phyloP scores from a whole-genome alignment of 1,139 yeast genomes.

The Yamadazyma friedrichii region DNA sequence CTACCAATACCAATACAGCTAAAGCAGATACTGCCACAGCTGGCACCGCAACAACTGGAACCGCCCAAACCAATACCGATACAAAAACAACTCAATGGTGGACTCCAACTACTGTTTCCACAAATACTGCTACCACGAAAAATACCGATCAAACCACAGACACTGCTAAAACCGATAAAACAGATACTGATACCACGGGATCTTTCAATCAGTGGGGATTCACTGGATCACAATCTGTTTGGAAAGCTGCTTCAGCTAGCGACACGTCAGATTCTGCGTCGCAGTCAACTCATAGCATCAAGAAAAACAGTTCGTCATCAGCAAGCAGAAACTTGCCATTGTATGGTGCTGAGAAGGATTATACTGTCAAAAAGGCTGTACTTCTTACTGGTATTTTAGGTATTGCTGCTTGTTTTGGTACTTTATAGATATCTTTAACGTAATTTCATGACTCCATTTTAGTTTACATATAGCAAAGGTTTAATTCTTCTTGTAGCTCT shows the following conservation, averaged over 20 bases:
- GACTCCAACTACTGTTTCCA: constrained; percentile 9
- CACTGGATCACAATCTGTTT: constrained; percentile 38
- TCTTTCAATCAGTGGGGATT: constrained; percentile 46
- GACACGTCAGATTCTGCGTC: constrained; percentile 11
- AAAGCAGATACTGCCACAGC: constrained; percentile 6
- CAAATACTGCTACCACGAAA: constrained; percentile 8
- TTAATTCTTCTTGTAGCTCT: too few relatives aligned
- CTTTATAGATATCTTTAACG: constrained; percentile 4
- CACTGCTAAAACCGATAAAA: constrained; percentile 14
- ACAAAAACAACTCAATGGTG: constrained; percentile 11
- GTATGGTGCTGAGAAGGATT: constrained; percentile 13
- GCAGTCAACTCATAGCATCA: constrained; percentile 14
- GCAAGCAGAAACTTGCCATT: constrained; percentile 13
- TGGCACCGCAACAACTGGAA: constrained; percentile 5
- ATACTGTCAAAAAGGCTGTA: constrained; percentile 12
- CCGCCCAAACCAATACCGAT: constrained; percentile 4
- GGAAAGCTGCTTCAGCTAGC: constrained; percentile 22
- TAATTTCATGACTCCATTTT: too few relatives aligned
- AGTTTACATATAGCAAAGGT: too few relatives aligned
- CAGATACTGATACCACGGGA: constrained; percentile 11
- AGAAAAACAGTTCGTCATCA: constrained; percentile 20
- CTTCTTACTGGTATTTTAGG: constrained; percentile 13
- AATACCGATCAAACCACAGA: constrained; percentile 9
- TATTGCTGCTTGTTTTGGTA: constrained; percentile 13
- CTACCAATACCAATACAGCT: constrained; percentile 4